Evolutionary conservation across 768 basidiomycete genomes (phyloP), one percentile per base, ranked within the genome.

Genomic region (Obba rivulosa): DNA sequence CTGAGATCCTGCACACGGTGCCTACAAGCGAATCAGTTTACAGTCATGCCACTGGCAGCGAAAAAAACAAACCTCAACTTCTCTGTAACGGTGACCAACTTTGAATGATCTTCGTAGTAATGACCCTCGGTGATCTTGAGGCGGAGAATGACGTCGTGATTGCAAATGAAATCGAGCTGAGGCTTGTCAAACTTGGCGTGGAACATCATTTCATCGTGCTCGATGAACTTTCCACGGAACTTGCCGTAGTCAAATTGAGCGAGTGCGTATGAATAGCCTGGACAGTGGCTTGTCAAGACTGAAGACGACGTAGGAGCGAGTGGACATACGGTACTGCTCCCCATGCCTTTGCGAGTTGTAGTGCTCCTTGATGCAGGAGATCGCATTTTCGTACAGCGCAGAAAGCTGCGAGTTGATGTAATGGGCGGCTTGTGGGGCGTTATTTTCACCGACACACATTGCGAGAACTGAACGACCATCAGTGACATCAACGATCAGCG

Each of bases 91-190:
- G 13, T 13, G 13, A 31, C 13, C 5, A 13, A 13, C 28, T 31
- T 31, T 1, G 40, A 34, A 39, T 50, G 46, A 11, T 65, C 57
- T n/a, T 50, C 44, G 17, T 57, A 51, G 49, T 54, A 55, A 40
- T 60, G 55, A 25, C 63, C 60, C 17, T 54, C 45, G 8, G 55
- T 53, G 38, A 63, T 25, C 17, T 34, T 50, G 11, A 66, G 43
- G 17, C 48, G 44, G 20, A 66, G 49, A 31, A 66, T 43, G 1
- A 48, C 63, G 21, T 66, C 63, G 38, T 66, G 65, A 43, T 62
- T 63, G 47, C 65, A 63, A 25, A 66, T 53, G 48, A 66, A 64
- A 23, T 59, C 48, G 23, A 66, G 50, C 14, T 46, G 37, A 7
- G 65, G 65, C n/a, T 49, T 51, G 20, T 44, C 45, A 51, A 62